Conservation (phyloP, 768 basidiomycete genomes). For the Stropharia rugosoannulata region DNA sequence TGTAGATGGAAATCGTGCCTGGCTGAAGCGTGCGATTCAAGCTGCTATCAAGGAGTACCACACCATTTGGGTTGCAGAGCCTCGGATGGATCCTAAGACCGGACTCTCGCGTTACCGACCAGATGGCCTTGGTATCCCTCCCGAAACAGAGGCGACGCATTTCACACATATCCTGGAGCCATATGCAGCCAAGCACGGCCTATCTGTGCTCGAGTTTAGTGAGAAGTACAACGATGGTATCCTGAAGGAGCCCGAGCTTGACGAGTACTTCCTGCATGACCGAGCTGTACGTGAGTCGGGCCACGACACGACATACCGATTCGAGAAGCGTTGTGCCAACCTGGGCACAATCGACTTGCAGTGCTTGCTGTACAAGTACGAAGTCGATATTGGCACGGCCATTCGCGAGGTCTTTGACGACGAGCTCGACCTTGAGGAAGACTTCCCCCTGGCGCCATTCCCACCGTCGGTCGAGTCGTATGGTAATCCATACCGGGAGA, state of each 20-base stretch:
- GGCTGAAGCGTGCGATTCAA: conserved; percentile 95
- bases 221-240: conserved; percentile 90
- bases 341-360: conserved; percentile 96
- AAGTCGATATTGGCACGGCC: conserved; percentile 97
- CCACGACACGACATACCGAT: conserved; percentile 94
- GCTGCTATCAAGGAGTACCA: conserved; percentile 99
- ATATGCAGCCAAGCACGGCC: conserved; percentile 86
- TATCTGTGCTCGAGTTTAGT: conserved; percentile 94
- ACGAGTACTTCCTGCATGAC: conserved; percentile 98
- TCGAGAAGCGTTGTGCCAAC: conserved; percentile 97
- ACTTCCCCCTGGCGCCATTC: conserved; percentile 90
- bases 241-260: conserved; percentile 82
- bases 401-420: conserved; percentile 96
- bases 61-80: conserved; percentile 93
- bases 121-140: conserved; percentile 92
- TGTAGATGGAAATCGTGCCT: conserved; percentile 74
- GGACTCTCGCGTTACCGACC: conserved; percentile 95
- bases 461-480: conserved; percentile 78
- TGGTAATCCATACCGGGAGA: conserved; percentile 57
- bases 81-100: conserved; percentile 91
- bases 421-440: conserved; percentile 87
- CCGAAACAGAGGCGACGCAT: conserved; percentile 97
- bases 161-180: conserved; percentile 98
- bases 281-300: conserved; percentile 95
- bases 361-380: conserved; percentile 96